These are phyloP conservation scores for Acidiella bohemica DNA, from an alignment of 495 filamentous ascomycete species.

Conservation along the genomic window DNA sequence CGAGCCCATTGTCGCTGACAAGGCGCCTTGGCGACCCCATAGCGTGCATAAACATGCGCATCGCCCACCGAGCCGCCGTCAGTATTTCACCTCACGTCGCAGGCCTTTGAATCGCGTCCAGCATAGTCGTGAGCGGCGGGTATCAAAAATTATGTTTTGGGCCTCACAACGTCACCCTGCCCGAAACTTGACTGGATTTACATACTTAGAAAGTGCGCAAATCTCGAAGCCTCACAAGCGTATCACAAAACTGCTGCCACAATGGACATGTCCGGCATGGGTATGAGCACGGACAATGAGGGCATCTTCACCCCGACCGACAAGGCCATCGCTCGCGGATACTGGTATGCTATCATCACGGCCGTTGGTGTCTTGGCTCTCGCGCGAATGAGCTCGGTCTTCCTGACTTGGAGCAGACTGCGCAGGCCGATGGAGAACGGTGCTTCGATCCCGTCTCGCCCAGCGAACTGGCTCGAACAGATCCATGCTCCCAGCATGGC, in stretches of 20 bases:
- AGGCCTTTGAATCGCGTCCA: no score
- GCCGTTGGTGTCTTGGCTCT: constrained; percentile 3
- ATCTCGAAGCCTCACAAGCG: not conserved
- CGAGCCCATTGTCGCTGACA: no score
- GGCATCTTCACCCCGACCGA: constrained; percentile 4
- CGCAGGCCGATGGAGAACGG: not conserved
- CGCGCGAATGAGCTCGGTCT: not conserved
- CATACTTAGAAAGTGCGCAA: not conserved
- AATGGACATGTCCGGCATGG: constrained; percentile 11
- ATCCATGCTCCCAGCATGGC: constrained; percentile 6
- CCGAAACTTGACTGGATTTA: not conserved
- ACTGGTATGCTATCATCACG: constrained; percentile 9
- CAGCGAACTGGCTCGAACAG: not conserved
- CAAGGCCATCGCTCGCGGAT: constrained; percentile 7
- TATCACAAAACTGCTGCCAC: constrained; percentile 3
- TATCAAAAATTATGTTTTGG: no score
- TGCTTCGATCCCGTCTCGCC: constrained; percentile 1
- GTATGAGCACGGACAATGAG: constrained; percentile 4
- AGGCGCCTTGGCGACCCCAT: no score
- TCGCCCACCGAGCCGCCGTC: no score
- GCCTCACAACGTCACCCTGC: no score
- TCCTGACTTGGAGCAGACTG: constrained; percentile 2
- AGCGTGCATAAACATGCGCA: no score
- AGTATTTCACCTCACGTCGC: no score
- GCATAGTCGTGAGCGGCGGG: no score